phyloP scores from a whole-genome alignment of 352 stramenopile species.

The Phytophthora pisi region DNA sequence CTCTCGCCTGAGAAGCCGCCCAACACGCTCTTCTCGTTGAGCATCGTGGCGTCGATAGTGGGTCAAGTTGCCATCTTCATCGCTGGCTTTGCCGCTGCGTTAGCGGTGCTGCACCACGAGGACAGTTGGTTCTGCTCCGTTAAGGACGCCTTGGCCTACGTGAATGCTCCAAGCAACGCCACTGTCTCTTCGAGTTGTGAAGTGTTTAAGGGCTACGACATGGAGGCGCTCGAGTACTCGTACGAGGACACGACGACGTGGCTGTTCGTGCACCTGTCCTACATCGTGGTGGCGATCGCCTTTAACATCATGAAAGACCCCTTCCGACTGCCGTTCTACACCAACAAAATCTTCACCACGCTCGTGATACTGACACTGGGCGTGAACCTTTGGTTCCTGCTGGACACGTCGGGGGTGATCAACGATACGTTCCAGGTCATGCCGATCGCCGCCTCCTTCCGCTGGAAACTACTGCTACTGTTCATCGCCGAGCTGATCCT shows the following conservation, averaged over 20 bases:
- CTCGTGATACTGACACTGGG: conserved; percentile 33
- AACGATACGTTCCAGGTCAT: conserved; percentile 54
- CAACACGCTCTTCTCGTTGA: conserved; percentile 52
- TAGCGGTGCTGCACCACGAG: conserved; percentile 30
- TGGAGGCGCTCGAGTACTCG: conserved; percentile 41
- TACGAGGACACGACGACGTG: conserved; percentile 61
- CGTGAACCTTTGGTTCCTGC: conserved; percentile 60
- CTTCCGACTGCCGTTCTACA: conserved; percentile 57
- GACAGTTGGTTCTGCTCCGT: conserved; percentile 58
- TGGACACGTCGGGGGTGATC: conserved; percentile 46
- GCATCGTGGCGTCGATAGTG: conserved; percentile 53
- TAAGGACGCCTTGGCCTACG: conserved; percentile 35
- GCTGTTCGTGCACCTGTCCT: conserved; percentile 65
- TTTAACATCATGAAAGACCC: conserved; percentile 62
- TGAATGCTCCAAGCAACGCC: conserved; percentile 21
- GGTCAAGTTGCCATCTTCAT: conserved; percentile 56
- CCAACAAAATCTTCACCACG: conserved; percentile 43
- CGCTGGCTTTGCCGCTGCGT: conserved; percentile 49
- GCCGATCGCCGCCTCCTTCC: conserved; percentile 43
- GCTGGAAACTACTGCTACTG: conserved; percentile 49
- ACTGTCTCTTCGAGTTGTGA: conserved; percentile 32
- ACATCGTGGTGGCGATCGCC: conserved; percentile 54
- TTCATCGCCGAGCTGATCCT: conserved; percentile 44
- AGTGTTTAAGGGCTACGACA: conserved; percentile 47
- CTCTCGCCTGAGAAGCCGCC: conserved; percentile 47